Conservation (phyloP, 2,329 filamentous ascomycete species). For the Lojkania enalia region DNA sequence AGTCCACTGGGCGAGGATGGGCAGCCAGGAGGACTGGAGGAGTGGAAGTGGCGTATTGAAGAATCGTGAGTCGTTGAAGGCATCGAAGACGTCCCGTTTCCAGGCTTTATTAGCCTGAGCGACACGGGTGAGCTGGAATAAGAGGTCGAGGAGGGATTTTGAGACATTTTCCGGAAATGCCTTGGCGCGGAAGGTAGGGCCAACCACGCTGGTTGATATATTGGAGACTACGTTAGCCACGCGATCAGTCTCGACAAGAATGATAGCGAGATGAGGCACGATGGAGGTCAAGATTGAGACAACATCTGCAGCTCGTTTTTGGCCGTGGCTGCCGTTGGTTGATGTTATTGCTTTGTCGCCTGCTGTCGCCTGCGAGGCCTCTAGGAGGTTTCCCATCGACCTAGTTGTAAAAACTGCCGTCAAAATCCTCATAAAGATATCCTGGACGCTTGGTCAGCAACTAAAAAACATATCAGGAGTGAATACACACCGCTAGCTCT, state of each 20-base stretch:
- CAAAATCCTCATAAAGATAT: slow-evolving; percentile 83
- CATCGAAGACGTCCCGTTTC: slow-evolving; percentile 90
- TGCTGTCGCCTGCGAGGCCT: slow-evolving; percentile 48
- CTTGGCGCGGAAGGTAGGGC: slow-evolving; percentile 80
- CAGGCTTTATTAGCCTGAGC: slow-evolving; percentile 83
- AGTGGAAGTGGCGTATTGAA: slow-evolving; percentile 71
- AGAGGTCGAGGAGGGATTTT: slow-evolving; percentile 68
- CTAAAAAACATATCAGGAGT: background rate
- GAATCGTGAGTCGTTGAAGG: slow-evolving; percentile 87
- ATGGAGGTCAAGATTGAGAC: slow-evolving; percentile 78
- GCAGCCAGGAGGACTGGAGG: slow-evolving; percentile 76
- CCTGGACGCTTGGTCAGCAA: slow-evolving; percentile 55
- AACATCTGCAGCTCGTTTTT: slow-evolving; percentile 61
- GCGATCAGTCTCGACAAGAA: slow-evolving; percentile 84
- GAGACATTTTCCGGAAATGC: slow-evolving; percentile 85
- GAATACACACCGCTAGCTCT: slow-evolving; percentile 75
- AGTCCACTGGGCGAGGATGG: slow-evolving; percentile 80
- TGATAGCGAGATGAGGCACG: slow-evolving; percentile 77
- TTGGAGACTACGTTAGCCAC: slow-evolving; percentile 75
- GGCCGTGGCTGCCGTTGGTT: slow-evolving; percentile 45
- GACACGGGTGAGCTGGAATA: slow-evolving; percentile 76
- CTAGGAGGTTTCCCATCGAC: slow-evolving; percentile 71
- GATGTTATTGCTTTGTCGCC: slow-evolving; percentile 22
- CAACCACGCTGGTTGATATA: slow-evolving; percentile 82
- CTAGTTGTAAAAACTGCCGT: slow-evolving; percentile 93